phyloP scores from a whole-genome alignment of 176 grass and related monocot genomes.

The Panicum miliaceum region DNA sequence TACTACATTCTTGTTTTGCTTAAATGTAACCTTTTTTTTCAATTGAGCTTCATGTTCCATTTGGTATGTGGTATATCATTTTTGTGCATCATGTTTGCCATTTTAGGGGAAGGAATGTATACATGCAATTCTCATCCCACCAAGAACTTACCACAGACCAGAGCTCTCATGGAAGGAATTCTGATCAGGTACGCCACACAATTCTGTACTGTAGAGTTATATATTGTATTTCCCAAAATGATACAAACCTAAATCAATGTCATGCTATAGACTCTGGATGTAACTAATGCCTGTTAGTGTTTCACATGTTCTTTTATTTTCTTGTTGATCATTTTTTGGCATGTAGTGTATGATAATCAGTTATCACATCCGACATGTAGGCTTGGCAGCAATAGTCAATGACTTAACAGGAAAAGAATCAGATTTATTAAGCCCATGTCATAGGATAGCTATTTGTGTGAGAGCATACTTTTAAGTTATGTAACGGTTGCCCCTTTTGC shows the following conservation, averaged over 20 bases:
- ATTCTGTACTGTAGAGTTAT: background rate
- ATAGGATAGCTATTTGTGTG: background rate
- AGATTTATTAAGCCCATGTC: background rate
- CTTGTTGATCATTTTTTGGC: background rate
- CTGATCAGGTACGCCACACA: constrained; percentile 81
- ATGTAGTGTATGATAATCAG: constrained; percentile 6
- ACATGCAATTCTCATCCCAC: constrained; percentile 97
- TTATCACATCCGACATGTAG: background rate
- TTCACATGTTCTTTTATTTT: background rate
- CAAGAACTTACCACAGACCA: constrained; percentile 97
- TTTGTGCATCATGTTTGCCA: constrained; percentile 31
- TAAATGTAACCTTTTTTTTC: background rate
- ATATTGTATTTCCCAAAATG: constrained; percentile 10
- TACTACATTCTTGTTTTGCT: background rate
- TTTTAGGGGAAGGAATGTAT: constrained; percentile 96
- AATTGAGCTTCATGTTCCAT: constrained; percentile 12
- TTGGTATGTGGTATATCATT: constrained; percentile 23
- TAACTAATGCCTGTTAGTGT: background rate
- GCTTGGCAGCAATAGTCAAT: background rate
- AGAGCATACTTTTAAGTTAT: background rate
- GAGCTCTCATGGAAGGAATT: constrained; percentile 84
- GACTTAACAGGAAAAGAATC: background rate
- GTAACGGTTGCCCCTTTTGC: background rate
- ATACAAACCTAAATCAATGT: background rate
- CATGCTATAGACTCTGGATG: constrained; percentile 19